These are phyloP conservation scores for Xerocomus spinulosus DNA, from an alignment of 768 basidiomycete species.

Conservation along the genomic window DNA sequence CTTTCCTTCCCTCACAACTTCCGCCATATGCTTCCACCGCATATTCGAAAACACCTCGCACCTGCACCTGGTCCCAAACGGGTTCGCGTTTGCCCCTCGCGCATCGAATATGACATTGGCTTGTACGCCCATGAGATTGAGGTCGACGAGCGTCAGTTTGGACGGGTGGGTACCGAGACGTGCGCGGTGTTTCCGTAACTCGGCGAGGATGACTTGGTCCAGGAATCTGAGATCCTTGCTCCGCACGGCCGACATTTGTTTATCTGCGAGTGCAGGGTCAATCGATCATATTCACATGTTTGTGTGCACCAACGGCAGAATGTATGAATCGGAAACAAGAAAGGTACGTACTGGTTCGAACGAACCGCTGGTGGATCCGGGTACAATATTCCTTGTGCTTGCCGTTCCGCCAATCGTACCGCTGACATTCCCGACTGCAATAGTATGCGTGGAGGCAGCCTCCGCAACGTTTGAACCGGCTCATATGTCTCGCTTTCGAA, in stretches of 20 bases:
- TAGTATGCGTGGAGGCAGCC: conserved; percentile 30
- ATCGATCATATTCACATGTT: too few relatives aligned
- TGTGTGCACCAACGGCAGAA: not conserved
- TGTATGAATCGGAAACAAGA: too few relatives aligned
- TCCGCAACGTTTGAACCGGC: conserved; percentile 23
- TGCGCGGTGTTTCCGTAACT: conserved; percentile 17
- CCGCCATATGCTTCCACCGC: conserved; percentile 24
- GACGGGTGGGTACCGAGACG: conserved; percentile 10
- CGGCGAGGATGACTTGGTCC: conserved; percentile 23
- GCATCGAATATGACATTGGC: conserved; percentile 19
- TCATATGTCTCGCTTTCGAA: conserved; percentile 12
- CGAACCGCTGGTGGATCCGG: conserved; percentile 17
- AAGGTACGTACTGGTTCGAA: conserved; percentile 14
- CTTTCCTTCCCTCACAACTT: conserved; percentile 11
- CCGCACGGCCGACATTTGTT: conserved; percentile 21
- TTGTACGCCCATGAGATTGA: conserved; percentile 20
- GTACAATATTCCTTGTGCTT: conserved; percentile 27
- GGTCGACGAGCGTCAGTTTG: conserved; percentile 23
- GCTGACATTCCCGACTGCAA: conserved; percentile 25
- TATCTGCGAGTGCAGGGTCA: too few relatives aligned
- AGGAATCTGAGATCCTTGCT: conserved; percentile 26
- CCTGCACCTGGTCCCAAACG: conserved; percentile 22
- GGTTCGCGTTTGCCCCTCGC: conserved; percentile 16
- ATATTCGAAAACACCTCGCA: conserved; percentile 22
- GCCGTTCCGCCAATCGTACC: conserved; percentile 25